Evolutionary conservation across 208 protist genomes (phyloP).

Genomic region (Naegleria lovaniensis): DNA sequence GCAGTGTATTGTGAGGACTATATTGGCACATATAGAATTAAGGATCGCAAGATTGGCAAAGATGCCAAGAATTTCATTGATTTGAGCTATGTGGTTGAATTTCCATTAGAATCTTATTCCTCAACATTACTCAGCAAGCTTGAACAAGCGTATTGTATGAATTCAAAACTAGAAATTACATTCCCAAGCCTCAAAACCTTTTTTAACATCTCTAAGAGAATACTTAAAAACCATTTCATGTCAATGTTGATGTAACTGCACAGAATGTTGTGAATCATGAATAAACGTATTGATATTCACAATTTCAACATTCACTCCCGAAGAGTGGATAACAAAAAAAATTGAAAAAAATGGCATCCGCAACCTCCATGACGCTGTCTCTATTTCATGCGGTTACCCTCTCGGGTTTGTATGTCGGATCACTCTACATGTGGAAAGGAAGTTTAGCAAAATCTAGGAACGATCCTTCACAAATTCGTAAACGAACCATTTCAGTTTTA

Average conservation of each 20-base stretch:
- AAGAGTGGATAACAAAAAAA: no score
- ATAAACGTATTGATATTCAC: no score
- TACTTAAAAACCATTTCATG: no score
- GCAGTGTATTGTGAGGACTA: not conserved
- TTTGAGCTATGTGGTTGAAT: not conserved
- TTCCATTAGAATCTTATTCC: not conserved
- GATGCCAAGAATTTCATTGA: not conserved
- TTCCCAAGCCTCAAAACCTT: not conserved
- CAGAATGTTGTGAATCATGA: no score
- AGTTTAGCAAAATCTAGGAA: not conserved
- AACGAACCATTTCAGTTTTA: not conserved
- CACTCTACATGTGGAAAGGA: not conserved
- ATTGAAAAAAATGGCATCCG: no score
- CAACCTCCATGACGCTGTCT: not conserved
- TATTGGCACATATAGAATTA: not conserved
- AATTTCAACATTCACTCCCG: no score
- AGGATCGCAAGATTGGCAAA: not conserved
- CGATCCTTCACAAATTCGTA: not conserved
- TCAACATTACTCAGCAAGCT: not conserved
- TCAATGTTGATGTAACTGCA: no score
- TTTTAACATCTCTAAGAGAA: no score
- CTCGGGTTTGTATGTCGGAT: not conserved
- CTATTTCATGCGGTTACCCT: not conserved
- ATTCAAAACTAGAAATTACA: not conserved
- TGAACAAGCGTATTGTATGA: not conserved